These are phyloP conservation scores for Fusarium anguioides DNA, from an alignment of 2,329 filamentous ascomycete species.

Conservation along the genomic window DNA sequence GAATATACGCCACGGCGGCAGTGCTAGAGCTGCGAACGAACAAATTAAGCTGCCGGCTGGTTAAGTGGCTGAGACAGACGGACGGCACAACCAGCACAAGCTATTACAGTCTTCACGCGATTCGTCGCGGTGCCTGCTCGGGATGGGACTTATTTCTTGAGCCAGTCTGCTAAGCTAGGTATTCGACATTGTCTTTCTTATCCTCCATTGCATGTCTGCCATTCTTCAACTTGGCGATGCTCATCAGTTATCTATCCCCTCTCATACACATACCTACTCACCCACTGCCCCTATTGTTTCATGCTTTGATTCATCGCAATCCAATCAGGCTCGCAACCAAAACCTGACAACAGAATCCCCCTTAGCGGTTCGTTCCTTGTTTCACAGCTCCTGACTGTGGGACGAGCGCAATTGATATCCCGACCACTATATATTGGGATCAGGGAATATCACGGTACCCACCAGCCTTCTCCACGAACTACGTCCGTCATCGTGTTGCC, in stretches of 20 bases:
- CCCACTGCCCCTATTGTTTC: constrained; percentile 25
- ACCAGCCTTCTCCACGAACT: constrained; percentile 10
- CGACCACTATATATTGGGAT: constrained; percentile 9
- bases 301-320: constrained; percentile 6
- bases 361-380: constrained; percentile 1
- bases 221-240: constrained; percentile 5
- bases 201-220: not conserved
- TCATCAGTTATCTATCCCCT: constrained; percentile 8
- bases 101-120: constrained; percentile 28
- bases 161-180: constrained; percentile 10
- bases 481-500: constrained; percentile 5
- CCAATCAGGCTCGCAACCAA: constrained; percentile 2
- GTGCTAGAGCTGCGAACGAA: constrained; percentile 6
- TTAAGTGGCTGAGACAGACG: constrained; percentile 25
- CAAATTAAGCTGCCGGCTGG: constrained; percentile 12
- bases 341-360: constrained; percentile 9
- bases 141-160: constrained; percentile 38
- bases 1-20: not conserved
- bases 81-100: constrained; percentile 23
- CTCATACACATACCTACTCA: not conserved
- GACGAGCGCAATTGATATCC: not conserved
- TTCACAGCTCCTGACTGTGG: not conserved
- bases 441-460: constrained; percentile 1
- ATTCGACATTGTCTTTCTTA: constrained; percentile 3
- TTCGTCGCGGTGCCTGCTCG: constrained; percentile 32